Evolutionary conservation across 129 eudicot genomes (phyloP).

Genomic region (Centrapalus pauciflorus): DNA sequence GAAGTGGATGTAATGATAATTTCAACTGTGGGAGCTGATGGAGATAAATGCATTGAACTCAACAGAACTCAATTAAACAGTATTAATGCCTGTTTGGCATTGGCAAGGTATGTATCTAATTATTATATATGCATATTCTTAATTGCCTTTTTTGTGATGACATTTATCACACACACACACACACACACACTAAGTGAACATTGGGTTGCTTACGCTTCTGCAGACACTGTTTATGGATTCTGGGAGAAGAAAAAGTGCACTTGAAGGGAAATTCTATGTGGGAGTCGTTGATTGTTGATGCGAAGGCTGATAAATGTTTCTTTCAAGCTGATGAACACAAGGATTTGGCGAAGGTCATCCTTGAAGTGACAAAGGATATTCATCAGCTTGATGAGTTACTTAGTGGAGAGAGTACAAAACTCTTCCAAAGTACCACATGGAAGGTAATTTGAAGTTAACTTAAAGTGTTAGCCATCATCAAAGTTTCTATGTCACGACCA

Average conservation of each 20-base stretch:
- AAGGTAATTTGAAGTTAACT: constrained; percentile 32
- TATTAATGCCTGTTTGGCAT: constrained; percentile 34
- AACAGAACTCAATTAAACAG: constrained; percentile 23
- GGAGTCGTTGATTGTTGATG: constrained; percentile 40
- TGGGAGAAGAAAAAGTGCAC: constrained; percentile 44
- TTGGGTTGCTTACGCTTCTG: neutral
- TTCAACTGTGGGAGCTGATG: constrained; percentile 49
- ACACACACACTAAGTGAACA: neutral
- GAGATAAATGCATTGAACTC: constrained; percentile 24
- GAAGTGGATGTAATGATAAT: constrained; percentile 45
- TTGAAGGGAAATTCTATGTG: constrained; percentile 31
- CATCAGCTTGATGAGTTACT: constrained; percentile 60
- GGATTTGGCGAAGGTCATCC: constrained; percentile 34
- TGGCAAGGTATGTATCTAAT: constrained; percentile 43
- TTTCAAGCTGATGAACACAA: constrained; percentile 45
- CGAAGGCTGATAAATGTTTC: constrained; percentile 37
- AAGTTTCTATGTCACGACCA: neutral
- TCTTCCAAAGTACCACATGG: constrained; percentile 51
- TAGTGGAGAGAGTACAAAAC: constrained; percentile 34
- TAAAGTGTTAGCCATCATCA: neutral
- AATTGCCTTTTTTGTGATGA: neutral
- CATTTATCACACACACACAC: neutral
- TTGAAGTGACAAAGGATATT: constrained; percentile 54
- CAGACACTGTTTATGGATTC: constrained; percentile 52
- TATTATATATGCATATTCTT: neutral